phyloP scores from a whole-genome alignment of 352 stramenopile genomes.

The Chrysophaeum taylorii region DNA sequence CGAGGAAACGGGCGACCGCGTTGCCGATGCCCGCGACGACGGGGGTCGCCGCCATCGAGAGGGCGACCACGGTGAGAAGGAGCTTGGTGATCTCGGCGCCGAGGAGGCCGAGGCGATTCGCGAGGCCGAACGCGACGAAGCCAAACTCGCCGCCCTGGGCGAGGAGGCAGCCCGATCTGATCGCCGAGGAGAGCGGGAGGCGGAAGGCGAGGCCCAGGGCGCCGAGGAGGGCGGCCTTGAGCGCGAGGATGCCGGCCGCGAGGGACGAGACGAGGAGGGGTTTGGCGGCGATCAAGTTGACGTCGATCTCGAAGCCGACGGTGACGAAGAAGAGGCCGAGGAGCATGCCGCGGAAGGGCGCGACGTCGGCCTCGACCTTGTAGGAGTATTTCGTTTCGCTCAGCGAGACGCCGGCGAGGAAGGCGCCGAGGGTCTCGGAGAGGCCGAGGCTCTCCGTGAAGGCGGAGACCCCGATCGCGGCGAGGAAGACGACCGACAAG shows the following conservation, averaged over 20 bases:
- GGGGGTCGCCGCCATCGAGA: conserved; percentile 54
- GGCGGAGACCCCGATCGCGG: conserved; percentile 49
- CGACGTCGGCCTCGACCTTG: conserved; percentile 50
- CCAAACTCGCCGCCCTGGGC: conserved; percentile 55
- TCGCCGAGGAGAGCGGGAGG: conserved; percentile 24
- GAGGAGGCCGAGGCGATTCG: conserved; percentile 44
- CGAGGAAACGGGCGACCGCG: background rate
- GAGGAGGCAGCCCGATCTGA: conserved; percentile 30
- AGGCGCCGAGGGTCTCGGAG: conserved; percentile 52
- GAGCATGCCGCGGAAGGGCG: conserved; percentile 51
- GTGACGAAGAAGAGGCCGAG: conserved; percentile 62
- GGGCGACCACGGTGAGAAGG: conserved; percentile 48
- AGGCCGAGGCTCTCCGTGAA: conserved; percentile 53
- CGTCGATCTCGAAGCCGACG: conserved; percentile 59
- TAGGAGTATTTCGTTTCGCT: conserved; percentile 46
- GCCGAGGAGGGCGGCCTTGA: conserved; percentile 59
- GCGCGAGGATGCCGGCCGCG: conserved; percentile 49
- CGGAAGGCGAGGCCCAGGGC: conserved; percentile 43
- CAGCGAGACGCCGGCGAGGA: conserved; percentile 51
- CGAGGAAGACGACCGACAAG: conserved; percentile 45
- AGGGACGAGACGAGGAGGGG: conserved; percentile 43
- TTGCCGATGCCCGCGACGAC: background rate
- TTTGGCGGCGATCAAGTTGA: conserved; percentile 39
- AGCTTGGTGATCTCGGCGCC: conserved; percentile 40
- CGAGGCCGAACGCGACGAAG: conserved; percentile 54